Evolutionary conservation across 192 early-diverging fungal species (phyloP), one percentile per base, ranked within the genome.

Genomic region (Linnemannia zychae): DNA sequence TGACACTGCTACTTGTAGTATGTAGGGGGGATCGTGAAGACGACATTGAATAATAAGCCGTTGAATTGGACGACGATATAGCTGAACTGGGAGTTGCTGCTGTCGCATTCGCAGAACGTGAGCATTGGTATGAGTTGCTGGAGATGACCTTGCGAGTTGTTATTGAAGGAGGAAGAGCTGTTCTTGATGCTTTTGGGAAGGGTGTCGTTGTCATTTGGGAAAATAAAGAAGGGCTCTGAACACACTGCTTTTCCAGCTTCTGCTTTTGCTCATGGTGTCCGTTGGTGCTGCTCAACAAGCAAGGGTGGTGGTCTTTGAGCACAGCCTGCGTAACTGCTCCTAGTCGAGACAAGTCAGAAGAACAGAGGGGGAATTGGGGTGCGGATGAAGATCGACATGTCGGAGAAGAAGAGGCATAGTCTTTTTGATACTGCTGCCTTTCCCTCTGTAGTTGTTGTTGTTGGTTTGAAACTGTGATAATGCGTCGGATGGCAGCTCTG

Each of bases 241-340:
- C 22, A n/a, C 13, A 28, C 44, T 38, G n/a, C 18, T 40, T 36
- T 12, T 46, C 5, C 37, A 1, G 67, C 17, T 37, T 5, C 36
- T 37, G 28, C 28, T 33, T 18, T 38, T 34, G 17, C 20, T 36
- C 17, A 5, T 40, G 52, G 36, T 74, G 20, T 24, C 28, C 34
- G 18, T 52, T 52, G 4, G 38, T 44, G 37, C 34, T n/a, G 28
- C 63, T 44, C 2, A 22, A 46, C 33, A 76, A 31, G 31, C 60
- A 47, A 36, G 50, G 76, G 53, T 60, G 68, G 7, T 76, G 40
- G n/a, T 82, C 81, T 37, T 68, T 49, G 24, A 84, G 49, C 12
- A 84, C 34, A 18, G 76, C 81, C 38, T 78, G 76, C 52, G 81
- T 74, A 7, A 77, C 75, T 24, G 38, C 47, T 15, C 75, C 81